A percentile compares a stretch with the other conserved stretches of the same genome.
phyloP scores from a whole-genome alignment of 2,329 filamentous ascomycete species.

The Trichoderma sp. region DNA sequence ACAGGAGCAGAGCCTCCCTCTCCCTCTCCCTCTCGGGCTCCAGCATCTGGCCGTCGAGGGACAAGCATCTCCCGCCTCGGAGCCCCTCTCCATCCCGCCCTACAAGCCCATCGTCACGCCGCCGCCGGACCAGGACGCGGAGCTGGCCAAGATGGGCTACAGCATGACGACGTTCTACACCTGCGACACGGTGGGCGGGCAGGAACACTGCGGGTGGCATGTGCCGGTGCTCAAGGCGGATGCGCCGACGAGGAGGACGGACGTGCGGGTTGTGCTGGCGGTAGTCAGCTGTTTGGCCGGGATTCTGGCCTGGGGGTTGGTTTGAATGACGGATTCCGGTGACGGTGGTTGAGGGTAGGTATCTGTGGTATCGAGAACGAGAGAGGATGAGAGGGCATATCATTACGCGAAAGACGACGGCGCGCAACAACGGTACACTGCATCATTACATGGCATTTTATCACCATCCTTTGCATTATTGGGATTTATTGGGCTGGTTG shows the following conservation, averaged over 20 bases:
- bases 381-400: not conserved
- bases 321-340: slow-evolving; percentile 26
- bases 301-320: slow-evolving; percentile 35
- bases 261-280: slow-evolving; percentile 33
- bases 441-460: too few species aligned
- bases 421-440: too few species aligned
- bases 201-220: slow-evolving; percentile 44
- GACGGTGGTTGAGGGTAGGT: not conserved
- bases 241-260: slow-evolving; percentile 31
- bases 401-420: too few species aligned
- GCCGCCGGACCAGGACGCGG: slow-evolving; percentile 38
- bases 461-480: too few species aligned
- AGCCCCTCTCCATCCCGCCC: slow-evolving; percentile 26
- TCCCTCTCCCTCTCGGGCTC: not conserved
- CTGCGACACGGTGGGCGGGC: slow-evolving; percentile 38
- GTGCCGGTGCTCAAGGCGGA: slow-evolving; percentile 39
- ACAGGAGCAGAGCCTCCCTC: not conserved
- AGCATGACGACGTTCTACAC: slow-evolving; percentile 42
- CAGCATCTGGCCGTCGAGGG: not conserved
- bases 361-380: not conserved
- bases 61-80: not conserved
- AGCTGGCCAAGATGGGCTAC: slow-evolving; percentile 39
- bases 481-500: too few species aligned
- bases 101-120: slow-evolving; percentile 41
- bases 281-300: slow-evolving; percentile 33